Base-by-base conservation (phyloP, 441 rosid genomes). In the Eutrema salsugineum region DNA sequence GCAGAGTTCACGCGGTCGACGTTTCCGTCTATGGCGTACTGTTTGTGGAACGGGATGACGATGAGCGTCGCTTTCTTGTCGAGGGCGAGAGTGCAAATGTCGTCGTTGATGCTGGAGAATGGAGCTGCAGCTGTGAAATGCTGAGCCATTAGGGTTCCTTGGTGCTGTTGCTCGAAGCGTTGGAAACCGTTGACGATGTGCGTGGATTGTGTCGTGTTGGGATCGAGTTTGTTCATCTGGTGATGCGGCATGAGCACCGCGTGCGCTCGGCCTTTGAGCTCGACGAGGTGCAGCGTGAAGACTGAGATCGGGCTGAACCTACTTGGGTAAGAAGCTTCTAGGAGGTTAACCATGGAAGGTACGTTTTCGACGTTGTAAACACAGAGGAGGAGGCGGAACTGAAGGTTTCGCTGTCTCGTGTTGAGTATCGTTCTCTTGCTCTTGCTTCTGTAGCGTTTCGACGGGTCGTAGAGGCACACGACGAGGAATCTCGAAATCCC, bases 41-140 rank as follows among this genome's bases (percentile, higher is more conserved):
- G 79, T 79, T 81, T 86, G 62, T 91, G 93, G 35, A 86, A 91
- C 0, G 94, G 97, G 49, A 87, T 24, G 8, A 88, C 79, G 16
- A 91, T 19, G 12, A 91, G 75, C 6, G 78, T 72, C 0, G 83
- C 79, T 39, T 72, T 77, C 70, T 82, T 84, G 35, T 88, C 86
- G 8, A 70, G 38, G 0, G 92, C 92, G 4, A 87, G 57, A 19
- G 82, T 78, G 76, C 85, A 83, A 4, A 91, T 75, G 9, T 88
- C 89, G 9, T 78, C 73, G 47, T 88, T 82, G 83, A 91, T 84
- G 33, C 84, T 80, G 2, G 83, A 68, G 61, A 63, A 80, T 5
- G 77, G 84, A 3, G 89, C 78, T 19, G 90, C 76, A n/a, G 91
- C 86, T 14, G 87, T 87, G 77, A 83, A 88, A 22, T 84, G 81